phyloP scores from a whole-genome alignment of 2,329 filamentous ascomycete genomes.

The Hymenoscyphus fraxineus region DNA sequence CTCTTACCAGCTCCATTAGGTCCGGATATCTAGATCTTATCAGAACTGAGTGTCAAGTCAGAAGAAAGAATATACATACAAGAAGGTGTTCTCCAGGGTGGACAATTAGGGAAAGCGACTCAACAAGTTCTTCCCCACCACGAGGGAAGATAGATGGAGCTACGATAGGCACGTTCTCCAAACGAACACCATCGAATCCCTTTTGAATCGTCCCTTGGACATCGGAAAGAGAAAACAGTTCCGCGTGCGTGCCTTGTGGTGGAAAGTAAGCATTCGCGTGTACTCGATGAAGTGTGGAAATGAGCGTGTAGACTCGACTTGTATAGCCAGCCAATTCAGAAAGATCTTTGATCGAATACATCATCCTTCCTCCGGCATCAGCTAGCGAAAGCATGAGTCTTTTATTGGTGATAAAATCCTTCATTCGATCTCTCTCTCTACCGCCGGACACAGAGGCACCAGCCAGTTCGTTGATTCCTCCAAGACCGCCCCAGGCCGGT shows the following conservation, averaged over 20 bases:
- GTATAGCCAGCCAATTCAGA: slow-evolving; percentile 95
- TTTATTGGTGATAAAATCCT: slow-evolving; percentile 99
- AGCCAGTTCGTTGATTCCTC: slow-evolving; percentile 65
- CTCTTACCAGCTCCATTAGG: slow-evolving; percentile 94
- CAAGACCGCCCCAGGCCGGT: slow-evolving; percentile 86
- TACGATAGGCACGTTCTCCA: slow-evolving; percentile 90
- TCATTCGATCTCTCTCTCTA: slow-evolving; percentile 83
- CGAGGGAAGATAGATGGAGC: slow-evolving; percentile 84
- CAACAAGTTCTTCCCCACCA: slow-evolving; percentile 86
- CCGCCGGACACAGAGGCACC: slow-evolving; percentile 48
- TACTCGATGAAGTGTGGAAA: slow-evolving; percentile 89
- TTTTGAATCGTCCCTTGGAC: slow-evolving; percentile 91
- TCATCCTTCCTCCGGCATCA: slow-evolving; percentile 95
- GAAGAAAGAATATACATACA: slow-evolving; percentile 36
- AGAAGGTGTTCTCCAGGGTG: slow-evolving; percentile 88
- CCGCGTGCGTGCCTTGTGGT: slow-evolving; percentile 61
- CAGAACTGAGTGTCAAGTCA: slow-evolving; percentile 6
- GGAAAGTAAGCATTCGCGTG: slow-evolving; percentile 85
- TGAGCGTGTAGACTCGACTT: slow-evolving; percentile 89
- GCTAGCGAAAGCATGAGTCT: slow-evolving; percentile 95
- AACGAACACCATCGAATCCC: slow-evolving; percentile 88
- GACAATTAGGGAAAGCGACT: slow-evolving; percentile 84
- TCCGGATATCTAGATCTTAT: slow-evolving; percentile 66
- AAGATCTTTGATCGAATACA: slow-evolving; percentile 99
- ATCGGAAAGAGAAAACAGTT: slow-evolving; percentile 85